A percentile compares a stretch with the other conserved stretches of the same genome.
Conservation (phyloP, 2,329 filamentous ascomycete genomes). For the Chrysoporthe austroafricana region DNA sequence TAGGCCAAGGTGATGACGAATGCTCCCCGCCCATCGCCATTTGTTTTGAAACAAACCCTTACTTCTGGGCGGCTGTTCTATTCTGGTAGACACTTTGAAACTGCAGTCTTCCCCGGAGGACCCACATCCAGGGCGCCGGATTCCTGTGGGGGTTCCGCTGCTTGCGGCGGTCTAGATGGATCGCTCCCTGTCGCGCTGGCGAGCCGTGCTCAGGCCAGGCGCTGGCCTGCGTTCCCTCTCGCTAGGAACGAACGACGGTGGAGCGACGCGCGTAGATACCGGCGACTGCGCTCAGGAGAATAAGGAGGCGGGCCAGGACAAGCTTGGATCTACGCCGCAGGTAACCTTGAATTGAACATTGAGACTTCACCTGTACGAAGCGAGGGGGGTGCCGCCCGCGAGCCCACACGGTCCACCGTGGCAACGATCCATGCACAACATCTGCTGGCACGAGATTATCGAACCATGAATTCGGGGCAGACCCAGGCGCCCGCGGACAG, state of each 20-base stretch:
- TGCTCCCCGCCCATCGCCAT: slow-evolving; percentile 19
- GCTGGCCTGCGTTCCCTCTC: too few relatives aligned
- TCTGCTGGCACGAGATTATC: background rate
- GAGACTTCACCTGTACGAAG: too few relatives aligned
- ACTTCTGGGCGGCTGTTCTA: background rate
- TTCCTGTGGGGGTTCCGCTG: background rate
- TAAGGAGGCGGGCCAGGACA: background rate
- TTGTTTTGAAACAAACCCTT: slow-evolving; percentile 25
- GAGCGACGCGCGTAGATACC: background rate
- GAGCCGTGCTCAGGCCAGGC: too few relatives aligned
- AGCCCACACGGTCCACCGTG: background rate
- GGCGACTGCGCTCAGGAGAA: background rate
- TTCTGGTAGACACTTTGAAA: background rate
- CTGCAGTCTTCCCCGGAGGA: background rate
- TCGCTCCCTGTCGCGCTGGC: too few relatives aligned
- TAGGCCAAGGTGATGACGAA: slow-evolving; percentile 19
- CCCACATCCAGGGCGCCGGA: background rate
- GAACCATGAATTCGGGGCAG: background rate
- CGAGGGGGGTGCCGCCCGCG: background rate
- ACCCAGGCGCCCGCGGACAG: background rate
- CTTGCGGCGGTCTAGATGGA: background rate
- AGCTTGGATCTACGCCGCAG: background rate
- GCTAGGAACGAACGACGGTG: too few relatives aligned
- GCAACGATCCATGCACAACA: background rate
- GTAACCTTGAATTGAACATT: background rate